Evolutionary conservation across 352 stramenopile species (phyloP).

Genomic region (Thraustochytrium striatum): DNA sequence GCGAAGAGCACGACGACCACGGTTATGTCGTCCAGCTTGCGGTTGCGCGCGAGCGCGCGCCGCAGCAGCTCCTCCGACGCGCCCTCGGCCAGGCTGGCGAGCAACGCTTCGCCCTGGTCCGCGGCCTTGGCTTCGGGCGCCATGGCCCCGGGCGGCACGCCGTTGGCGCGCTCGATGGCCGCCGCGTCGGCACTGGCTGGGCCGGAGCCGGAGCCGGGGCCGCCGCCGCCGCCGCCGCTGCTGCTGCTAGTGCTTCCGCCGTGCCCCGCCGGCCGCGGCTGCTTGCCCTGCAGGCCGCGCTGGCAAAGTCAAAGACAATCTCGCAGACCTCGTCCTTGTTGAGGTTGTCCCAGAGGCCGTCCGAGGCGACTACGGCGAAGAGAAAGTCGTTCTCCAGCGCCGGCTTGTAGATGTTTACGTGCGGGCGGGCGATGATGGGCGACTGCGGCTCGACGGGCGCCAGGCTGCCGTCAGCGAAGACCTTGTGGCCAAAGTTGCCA

Average conservation of each 20-base stretch:
- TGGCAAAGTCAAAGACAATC: neutral
- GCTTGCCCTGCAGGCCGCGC: neutral
- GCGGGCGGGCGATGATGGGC: constrained; percentile 32
- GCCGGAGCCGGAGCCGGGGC: neutral
- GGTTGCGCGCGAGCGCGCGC: constrained; percentile 20
- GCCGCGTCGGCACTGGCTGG: neutral
- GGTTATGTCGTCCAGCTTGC: constrained; percentile 48
- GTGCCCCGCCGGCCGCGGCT: neutral
- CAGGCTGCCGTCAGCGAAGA: constrained; percentile 9
- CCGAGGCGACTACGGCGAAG: constrained; percentile 43
- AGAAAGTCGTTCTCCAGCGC: constrained; percentile 43
- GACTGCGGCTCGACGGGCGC: constrained; percentile 21
- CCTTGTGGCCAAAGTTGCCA: constrained; percentile 48
- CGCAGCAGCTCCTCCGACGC: constrained; percentile 28
- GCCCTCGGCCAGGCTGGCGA: constrained; percentile 25
- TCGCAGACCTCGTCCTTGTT: constrained; percentile 25
- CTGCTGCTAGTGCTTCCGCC: neutral
- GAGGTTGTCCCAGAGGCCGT: constrained; percentile 47
- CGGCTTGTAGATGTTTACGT: constrained; percentile 44
- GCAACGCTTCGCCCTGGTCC: constrained; percentile 1
- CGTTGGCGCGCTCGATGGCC: neutral
- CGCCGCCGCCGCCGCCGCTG: neutral
- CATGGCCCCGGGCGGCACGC: neutral
- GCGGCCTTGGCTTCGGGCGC: neutral
- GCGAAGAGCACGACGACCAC: constrained; percentile 40